Conservation (phyloP, 2,329 filamentous ascomycete species). For the Samsoniella hepiali region DNA sequence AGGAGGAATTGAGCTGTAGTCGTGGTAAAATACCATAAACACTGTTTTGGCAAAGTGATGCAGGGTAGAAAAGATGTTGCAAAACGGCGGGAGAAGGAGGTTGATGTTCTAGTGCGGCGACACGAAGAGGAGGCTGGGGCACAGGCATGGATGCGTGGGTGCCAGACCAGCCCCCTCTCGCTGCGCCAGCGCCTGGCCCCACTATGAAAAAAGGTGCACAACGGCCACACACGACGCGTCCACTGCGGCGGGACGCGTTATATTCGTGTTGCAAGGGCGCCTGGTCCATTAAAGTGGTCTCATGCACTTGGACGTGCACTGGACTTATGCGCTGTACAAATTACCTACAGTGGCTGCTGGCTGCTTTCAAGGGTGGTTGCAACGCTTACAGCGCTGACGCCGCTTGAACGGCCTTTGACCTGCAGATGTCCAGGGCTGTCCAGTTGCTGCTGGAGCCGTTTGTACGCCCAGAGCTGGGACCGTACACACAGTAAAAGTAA, state of each 20-base stretch:
- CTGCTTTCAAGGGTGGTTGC: too few relatives aligned
- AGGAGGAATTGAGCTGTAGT: constrained; percentile 10
- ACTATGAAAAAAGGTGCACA: constrained; percentile 4
- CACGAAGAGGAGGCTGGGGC: constrained; percentile 20
- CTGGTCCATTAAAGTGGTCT: constrained; percentile 9
- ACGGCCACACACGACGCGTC: constrained; percentile 11
- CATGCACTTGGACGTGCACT: too few relatives aligned
- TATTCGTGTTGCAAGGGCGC: constrained; percentile 17
- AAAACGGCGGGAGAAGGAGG: constrained; percentile 14
- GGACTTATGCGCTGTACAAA: too few relatives aligned
- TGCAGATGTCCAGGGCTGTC: background rate
- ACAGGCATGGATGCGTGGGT: constrained; percentile 8
- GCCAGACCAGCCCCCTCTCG: constrained; percentile 18
- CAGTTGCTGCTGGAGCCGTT: background rate
- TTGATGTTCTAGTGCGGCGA: constrained; percentile 16
- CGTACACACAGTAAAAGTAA: background rate
- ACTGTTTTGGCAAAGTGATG: constrained; percentile 12
- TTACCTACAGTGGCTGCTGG: too few relatives aligned
- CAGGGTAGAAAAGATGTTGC: constrained; percentile 16
- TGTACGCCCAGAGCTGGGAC: background rate
- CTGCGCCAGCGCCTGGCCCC: constrained; percentile 2
- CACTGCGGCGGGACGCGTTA: constrained; percentile 6
- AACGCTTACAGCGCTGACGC: too few relatives aligned
- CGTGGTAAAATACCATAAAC: constrained; percentile 6
- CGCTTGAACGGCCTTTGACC: background rate